Conservation (phyloP, 495 filamentous ascomycete species). For the Niebla homalea region DNA sequence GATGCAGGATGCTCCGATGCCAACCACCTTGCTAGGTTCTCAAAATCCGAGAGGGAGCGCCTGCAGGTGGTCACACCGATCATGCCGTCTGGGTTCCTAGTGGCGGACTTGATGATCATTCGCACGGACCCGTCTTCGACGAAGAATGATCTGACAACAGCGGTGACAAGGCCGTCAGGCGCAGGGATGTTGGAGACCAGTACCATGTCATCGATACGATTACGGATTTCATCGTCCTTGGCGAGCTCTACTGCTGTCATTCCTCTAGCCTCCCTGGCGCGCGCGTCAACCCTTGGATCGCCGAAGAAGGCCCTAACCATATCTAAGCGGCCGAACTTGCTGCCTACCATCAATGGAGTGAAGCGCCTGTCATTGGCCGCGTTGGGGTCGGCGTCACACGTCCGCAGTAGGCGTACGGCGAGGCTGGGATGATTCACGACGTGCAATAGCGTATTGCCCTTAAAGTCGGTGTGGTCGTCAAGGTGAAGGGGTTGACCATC, state of each 20-base stretch:
- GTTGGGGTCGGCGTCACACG: constrained; percentile 88
- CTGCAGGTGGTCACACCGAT: constrained; percentile 74
- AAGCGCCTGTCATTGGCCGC: constrained; percentile 92
- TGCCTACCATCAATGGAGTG: constrained; percentile 96
- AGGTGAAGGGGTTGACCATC: constrained; percentile 73
- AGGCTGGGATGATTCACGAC: constrained; percentile 78
- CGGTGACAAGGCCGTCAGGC: constrained; percentile 70
- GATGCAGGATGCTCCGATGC: constrained; percentile 87
- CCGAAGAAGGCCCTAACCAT: constrained; percentile 79
- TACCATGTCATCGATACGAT: constrained; percentile 86
- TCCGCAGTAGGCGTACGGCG: constrained; percentile 56
- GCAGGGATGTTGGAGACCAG: constrained; percentile 61
- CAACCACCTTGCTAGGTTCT: constrained; percentile 78
- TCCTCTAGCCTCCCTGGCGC: constrained; percentile 73
- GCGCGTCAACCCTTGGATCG: constrained; percentile 75
- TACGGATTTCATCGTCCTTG: constrained; percentile 95
- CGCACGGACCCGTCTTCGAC: constrained; percentile 93
- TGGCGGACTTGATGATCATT: constrained; percentile 87
- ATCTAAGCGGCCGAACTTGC: constrained; percentile 92
- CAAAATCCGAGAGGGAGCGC: constrained; percentile 81
- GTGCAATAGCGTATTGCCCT: constrained; percentile 88
- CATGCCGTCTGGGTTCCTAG: constrained; percentile 41
- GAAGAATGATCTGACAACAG: constrained; percentile 92
- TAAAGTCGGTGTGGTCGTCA: constrained; percentile 83
- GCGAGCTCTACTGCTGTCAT: constrained; percentile 92